Evolutionary conservation across 768 basidiomycete genomes (phyloP).

Genomic region (Mycena alexandri): DNA sequence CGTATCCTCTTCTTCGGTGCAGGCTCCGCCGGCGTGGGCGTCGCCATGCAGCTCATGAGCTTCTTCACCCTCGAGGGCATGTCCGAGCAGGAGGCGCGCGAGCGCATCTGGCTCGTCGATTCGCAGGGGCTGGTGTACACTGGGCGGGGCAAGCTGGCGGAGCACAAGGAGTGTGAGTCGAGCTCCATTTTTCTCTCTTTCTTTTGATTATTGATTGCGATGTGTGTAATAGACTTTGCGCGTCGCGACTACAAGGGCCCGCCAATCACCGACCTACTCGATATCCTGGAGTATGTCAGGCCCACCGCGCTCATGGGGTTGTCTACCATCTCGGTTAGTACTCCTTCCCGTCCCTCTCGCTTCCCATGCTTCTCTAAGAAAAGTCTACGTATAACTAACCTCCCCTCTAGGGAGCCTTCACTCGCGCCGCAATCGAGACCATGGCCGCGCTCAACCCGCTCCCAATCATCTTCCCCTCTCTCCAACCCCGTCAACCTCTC

Average conservation of each 20-base stretch:
- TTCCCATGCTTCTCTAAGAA: too few species aligned
- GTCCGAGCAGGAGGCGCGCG: conserved; percentile 80
- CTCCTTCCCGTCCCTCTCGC: background rate
- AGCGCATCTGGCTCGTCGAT: conserved; percentile 86
- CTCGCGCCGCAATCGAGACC: conserved; percentile 71
- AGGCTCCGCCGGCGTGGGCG: conserved; percentile 92
- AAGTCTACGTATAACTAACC: too few species aligned
- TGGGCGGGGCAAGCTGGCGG: conserved; percentile 78
- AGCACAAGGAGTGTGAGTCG: conserved; percentile 83
- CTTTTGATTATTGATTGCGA: conserved; percentile 21
- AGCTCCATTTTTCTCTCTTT: background rate
- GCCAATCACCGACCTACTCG: conserved; percentile 78
- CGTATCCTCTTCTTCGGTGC: conserved; percentile 94
- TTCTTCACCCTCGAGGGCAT: conserved; percentile 90
- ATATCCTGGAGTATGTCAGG: conserved; percentile 84
- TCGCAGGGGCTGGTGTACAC: conserved; percentile 89
- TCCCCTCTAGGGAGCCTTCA: conserved; percentile 74
- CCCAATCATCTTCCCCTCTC: conserved; percentile 93
- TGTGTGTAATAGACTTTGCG: conserved; percentile 73
- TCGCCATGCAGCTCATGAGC: conserved; percentile 88
- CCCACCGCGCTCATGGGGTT: conserved; percentile 93
- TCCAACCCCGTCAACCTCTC: conserved; percentile 89
- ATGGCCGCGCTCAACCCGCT: conserved; percentile 86
- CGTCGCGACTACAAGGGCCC: conserved; percentile 84
- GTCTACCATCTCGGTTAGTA: conserved; percentile 79